These are phyloP conservation scores for Ogataea chonburiensis DNA, from an alignment of 805 yeast species.

Conservation along the genomic window DNA sequence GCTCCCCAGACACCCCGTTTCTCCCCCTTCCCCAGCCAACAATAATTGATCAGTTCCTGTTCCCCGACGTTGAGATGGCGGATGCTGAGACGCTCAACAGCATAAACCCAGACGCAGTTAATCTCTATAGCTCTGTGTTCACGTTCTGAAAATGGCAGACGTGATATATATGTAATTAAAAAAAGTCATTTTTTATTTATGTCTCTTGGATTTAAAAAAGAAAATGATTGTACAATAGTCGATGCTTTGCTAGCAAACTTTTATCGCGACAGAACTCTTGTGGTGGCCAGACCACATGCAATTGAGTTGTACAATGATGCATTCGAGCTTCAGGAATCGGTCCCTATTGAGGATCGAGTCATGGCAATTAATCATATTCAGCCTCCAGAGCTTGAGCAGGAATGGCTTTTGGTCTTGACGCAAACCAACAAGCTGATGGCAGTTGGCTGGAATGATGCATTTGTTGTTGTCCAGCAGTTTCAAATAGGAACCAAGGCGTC, in stretches of 20 bases:
- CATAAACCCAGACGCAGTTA: conserved; percentile 16
- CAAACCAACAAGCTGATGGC: conserved; percentile 24
- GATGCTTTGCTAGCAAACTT: conserved; percentile 8
- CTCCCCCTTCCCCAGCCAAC: conserved; percentile 5
- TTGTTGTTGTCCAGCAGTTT: conserved; percentile 20
- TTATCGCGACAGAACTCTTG: conserved; percentile 4
- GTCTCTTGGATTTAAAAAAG: conserved; percentile 2
- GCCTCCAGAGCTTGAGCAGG: conserved; percentile 17
- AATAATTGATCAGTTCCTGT: conserved; percentile 23
- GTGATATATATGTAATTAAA: conserved; percentile 5
- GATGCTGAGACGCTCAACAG: conserved; percentile 12
- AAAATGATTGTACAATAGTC: conserved; percentile 7
- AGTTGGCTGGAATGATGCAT: conserved; percentile 16
- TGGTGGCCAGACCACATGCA: conserved; percentile 8
- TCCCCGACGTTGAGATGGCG: conserved; percentile 22
- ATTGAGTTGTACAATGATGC: conserved; percentile 8
- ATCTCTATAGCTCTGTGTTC: conserved; percentile 19
- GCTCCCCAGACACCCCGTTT: conserved; percentile 7
- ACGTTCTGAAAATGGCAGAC: conserved; percentile 14
- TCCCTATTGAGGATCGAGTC: conserved; percentile 15
- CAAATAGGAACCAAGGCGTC: conserved; percentile 12
- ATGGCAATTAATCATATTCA: conserved; percentile 21
- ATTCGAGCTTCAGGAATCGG: not conserved
- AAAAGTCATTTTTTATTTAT: conserved; percentile 3
- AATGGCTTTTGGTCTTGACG: conserved; percentile 28